Percentiles rank a stretch among this genome's conserved stretches.
Conservation (phyloP, 1,139 yeast species). For the Kurtzmaniella quercitrusa region DNA sequence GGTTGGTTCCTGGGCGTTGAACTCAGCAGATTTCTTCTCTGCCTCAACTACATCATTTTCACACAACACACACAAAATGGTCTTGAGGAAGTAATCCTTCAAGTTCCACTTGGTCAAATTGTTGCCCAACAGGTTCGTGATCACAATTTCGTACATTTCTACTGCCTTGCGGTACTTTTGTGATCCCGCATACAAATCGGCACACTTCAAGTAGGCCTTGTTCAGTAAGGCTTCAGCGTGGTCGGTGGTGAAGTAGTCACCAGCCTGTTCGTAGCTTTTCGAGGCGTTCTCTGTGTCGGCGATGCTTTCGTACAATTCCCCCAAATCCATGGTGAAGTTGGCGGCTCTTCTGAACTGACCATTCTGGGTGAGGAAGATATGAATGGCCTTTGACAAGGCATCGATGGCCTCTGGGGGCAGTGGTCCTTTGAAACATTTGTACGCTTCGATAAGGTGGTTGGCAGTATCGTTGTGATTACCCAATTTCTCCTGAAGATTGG, state of each 20-base stretch:
- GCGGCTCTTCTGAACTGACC: constrained; percentile 98
- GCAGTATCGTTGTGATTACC: constrained; percentile 89
- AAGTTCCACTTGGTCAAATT: constrained; percentile 83
- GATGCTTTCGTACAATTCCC: constrained; percentile 74
- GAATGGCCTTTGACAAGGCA: constrained; percentile 72
- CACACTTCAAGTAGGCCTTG: constrained; percentile 85
- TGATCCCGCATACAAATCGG: constrained; percentile 78
- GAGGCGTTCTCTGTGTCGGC: constrained; percentile 68
- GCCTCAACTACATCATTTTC: constrained; percentile 85
- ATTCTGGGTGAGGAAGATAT: constrained; percentile 70
- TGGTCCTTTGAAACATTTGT: constrained; percentile 74
- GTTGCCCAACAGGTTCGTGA: constrained; percentile 71
- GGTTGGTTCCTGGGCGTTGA: constrained; percentile 67
- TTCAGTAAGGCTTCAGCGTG: constrained; percentile 89
- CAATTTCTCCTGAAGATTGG: constrained; percentile 70
- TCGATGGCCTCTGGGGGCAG: constrained; percentile 76
- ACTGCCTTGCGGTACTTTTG: constrained; percentile 74
- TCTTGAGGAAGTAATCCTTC: constrained; percentile 86
- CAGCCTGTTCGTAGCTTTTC: constrained; percentile 83
- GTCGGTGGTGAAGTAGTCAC: constrained; percentile 93
- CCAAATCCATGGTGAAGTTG: constrained; percentile 86
- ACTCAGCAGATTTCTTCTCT: constrained; percentile 61
- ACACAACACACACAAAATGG: constrained; percentile 78
- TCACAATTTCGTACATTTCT: constrained; percentile 70
- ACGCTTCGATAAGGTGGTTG: constrained; percentile 85